These are phyloP conservation scores for Viola pubescens DNA, from an alignment of 441 rosid genomes.

Conservation along the genomic window DNA sequence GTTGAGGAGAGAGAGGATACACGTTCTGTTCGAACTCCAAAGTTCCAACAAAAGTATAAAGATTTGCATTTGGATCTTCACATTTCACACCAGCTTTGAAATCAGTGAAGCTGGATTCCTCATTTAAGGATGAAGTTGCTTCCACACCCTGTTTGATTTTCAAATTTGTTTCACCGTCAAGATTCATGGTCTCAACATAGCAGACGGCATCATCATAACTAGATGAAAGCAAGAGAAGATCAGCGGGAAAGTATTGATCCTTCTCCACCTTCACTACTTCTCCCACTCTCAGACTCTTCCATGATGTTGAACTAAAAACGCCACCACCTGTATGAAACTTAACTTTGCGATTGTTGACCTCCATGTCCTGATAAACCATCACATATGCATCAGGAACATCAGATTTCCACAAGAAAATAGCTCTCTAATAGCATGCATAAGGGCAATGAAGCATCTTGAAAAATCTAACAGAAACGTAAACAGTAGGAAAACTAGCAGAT, in stretches of 20 bases:
- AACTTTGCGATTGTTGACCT: constrained; percentile 68
- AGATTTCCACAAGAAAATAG: not conserved
- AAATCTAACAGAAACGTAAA: not conserved
- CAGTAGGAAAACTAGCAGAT: not conserved
- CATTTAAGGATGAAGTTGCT: constrained; percentile 43
- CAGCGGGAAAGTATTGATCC: constrained; percentile 89
- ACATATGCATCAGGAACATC: not conserved
- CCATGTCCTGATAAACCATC: constrained; percentile 48
- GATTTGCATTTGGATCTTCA: constrained; percentile 91
- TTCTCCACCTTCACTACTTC: constrained; percentile 76
- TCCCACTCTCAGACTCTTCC: constrained; percentile 85
- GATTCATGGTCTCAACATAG: constrained; percentile 95
- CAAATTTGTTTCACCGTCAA: constrained; percentile 95
- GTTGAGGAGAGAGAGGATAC: constrained; percentile 79
- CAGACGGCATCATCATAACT: constrained; percentile 81
- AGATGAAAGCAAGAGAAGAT: constrained; percentile 78
- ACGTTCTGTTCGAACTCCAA: constrained; percentile 52
- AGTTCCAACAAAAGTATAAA: constrained; percentile 80
- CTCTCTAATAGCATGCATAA: not conserved
- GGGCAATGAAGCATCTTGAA: not conserved
- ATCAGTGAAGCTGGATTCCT: constrained; percentile 45
- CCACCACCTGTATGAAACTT: constrained; percentile 46
- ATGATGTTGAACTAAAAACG: constrained; percentile 39
- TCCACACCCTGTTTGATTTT: constrained; percentile 78
- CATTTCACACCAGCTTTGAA: constrained; percentile 69